Conservation (phyloP, 495 filamentous ascomycete genomes). For the Hypoxylon subgilvum region DNA sequence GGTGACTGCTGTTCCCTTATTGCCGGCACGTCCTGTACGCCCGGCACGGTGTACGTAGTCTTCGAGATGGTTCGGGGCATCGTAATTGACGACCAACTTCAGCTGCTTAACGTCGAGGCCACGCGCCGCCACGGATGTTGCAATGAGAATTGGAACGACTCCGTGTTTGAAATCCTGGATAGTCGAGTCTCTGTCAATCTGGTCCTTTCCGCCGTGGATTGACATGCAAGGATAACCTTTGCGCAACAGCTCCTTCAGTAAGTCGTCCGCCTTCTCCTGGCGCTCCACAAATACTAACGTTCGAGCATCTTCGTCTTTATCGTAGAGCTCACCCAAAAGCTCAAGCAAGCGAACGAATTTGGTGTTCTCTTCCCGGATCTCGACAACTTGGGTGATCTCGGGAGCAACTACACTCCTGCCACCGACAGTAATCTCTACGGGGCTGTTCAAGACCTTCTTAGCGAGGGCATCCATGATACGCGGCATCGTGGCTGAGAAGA, state of each 20-base stretch:
- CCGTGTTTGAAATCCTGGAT: constrained; percentile 96
- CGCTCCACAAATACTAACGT: constrained; percentile 92
- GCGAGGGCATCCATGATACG: constrained; percentile 88
- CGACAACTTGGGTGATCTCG: constrained; percentile 93
- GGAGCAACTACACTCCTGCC: constrained; percentile 89
- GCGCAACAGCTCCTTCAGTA: constrained; percentile 80
- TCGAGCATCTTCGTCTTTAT: constrained; percentile 85
- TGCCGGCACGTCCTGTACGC: constrained; percentile 92
- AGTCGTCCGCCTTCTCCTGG: constrained; percentile 88
- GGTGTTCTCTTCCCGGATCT: constrained; percentile 79
- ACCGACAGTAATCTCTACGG: constrained; percentile 90
- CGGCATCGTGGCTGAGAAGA: constrained; percentile 98
- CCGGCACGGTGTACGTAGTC: constrained; percentile 98
- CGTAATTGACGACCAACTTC: constrained; percentile 95
- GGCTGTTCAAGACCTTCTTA: constrained; percentile 82
- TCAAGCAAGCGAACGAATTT: constrained; percentile 88
- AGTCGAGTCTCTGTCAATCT: constrained; percentile 91
- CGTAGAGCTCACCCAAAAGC: constrained; percentile 85
- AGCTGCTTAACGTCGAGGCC: constrained; percentile 96
- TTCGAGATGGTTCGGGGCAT: constrained; percentile 94
- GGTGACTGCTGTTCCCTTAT: constrained; percentile 91
- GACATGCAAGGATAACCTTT: constrained; percentile 95
- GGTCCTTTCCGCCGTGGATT: constrained; percentile 95
- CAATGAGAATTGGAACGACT: constrained; percentile 85
- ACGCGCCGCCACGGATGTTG: constrained; percentile 94